Evolutionary conservation across 2,329 filamentous ascomycete species (phyloP).

Genomic region (Talaromyces sp.): DNA sequence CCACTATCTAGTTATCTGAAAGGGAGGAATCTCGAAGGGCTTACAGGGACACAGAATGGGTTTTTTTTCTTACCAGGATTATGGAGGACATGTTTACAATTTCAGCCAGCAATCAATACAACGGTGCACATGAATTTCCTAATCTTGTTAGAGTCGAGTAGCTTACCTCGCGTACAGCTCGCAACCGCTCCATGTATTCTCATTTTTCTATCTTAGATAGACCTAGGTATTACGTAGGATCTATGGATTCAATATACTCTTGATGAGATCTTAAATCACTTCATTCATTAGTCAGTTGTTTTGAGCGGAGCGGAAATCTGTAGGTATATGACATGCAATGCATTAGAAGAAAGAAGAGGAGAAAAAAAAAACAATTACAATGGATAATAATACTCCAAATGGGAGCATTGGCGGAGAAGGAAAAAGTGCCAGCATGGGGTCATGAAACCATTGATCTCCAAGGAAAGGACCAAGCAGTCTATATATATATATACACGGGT

Average conservation of each 20-base stretch:
- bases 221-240: too few relatives aligned
- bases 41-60: neutral
- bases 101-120: neutral
- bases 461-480: neutral
- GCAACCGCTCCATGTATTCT: too few relatives aligned
- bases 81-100: neutral
- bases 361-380: neutral
- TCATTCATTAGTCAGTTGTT: neutral
- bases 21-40: neutral
- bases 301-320: neutral
- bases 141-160: too few relatives aligned
- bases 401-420: neutral
- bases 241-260: too few relatives aligned
- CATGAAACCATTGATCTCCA: constrained; percentile 1
- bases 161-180: too few relatives aligned
- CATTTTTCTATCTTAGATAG: too few relatives aligned
- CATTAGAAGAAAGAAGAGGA: neutral
- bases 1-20: neutral
- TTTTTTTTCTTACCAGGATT: neutral
- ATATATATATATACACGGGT: neutral
- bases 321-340: neutral
- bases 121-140: neutral
- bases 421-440: neutral
- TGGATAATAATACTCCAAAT: neutral
- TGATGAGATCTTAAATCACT: neutral